Conservation (phyloP, 805 yeast species). For the Starmerella roubikii region DNA sequence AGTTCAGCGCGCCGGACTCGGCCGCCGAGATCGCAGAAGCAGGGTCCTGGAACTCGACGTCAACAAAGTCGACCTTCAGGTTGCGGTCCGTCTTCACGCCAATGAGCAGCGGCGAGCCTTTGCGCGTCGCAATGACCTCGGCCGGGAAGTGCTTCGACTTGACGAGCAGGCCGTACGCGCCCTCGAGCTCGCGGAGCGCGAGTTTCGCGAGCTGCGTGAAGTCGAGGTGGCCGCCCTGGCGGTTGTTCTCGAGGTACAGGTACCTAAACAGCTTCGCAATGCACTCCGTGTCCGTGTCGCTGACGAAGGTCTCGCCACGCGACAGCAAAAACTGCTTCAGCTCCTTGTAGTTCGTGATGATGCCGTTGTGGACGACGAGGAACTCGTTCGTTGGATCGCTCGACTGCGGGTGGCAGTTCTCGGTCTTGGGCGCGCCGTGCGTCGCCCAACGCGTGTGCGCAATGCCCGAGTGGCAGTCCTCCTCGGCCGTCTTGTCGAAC, state of each 20-base stretch:
- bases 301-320: slow-evolving; percentile 72
- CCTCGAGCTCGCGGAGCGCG: slow-evolving; percentile 84
- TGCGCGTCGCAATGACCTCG: slow-evolving; percentile 92
- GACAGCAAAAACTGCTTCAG: slow-evolving; percentile 65
- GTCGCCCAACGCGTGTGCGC: slow-evolving; percentile 99
- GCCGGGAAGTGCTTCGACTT: slow-evolving; percentile 87
- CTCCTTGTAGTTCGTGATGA: slow-evolving; percentile 89
- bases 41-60: slow-evolving; percentile 83
- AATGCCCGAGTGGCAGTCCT: slow-evolving; percentile 82
- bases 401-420: slow-evolving; percentile 92
- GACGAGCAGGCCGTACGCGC: slow-evolving; percentile 91
- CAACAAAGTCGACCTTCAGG: slow-evolving; percentile 94
- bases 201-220: slow-evolving; percentile 86
- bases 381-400: slow-evolving; percentile 76
- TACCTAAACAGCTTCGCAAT: slow-evolving; percentile 92
- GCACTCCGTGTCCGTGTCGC: slow-evolving; percentile 96
- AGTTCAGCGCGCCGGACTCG: slow-evolving; percentile 20
- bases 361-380: slow-evolving; percentile 93
- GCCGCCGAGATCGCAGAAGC: slow-evolving; percentile 15
- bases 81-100: slow-evolving; percentile 92
- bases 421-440: slow-evolving; percentile 80
- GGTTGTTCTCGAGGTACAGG: slow-evolving; percentile 72
- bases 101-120: slow-evolving; percentile 92
- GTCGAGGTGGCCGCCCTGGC: slow-evolving; percentile 45
- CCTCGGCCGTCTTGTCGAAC: slow-evolving; percentile 38